Evolutionary conservation across 2,329 filamentous ascomycete genomes (phyloP).

Genomic region (Aspergillus sp.): DNA sequence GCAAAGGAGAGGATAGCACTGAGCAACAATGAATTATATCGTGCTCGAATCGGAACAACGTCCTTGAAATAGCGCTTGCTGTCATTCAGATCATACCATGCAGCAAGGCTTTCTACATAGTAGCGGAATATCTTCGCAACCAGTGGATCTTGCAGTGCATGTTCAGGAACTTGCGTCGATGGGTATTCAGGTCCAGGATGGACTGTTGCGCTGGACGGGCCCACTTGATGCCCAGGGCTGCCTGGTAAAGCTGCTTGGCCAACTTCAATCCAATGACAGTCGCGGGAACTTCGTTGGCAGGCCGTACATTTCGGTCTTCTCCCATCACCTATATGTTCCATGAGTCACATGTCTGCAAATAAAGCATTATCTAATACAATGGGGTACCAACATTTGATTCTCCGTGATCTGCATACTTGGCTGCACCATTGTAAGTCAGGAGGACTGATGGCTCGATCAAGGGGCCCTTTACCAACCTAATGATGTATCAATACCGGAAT

Average conservation of each 20-base stretch:
- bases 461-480: no score
- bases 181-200: neutral
- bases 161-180: slow-evolving; percentile 8
- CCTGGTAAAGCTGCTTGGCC: neutral
- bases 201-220: neutral
- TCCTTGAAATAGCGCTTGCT: slow-evolving; percentile 32
- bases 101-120: slow-evolving; percentile 38
- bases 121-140: slow-evolving; percentile 33
- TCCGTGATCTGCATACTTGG: slow-evolving; percentile 7
- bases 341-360: neutral
- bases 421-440: neutral
- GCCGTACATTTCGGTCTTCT: neutral
- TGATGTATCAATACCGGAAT: no score
- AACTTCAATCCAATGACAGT: slow-evolving; percentile 4
- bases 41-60: slow-evolving; percentile 34
- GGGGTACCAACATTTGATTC: slow-evolving; percentile 5
- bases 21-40: slow-evolving; percentile 44
- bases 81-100: slow-evolving; percentile 51
- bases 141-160: slow-evolving; percentile 5
- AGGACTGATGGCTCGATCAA: no score
- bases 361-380: neutral
- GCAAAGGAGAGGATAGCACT: slow-evolving; percentile 46
- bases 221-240: neutral
- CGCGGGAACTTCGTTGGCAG: slow-evolving; percentile 1
- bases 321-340: slow-evolving; percentile 5